Evolutionary conservation across 495 filamentous ascomycete genomes (phyloP).

Genomic region (Penicillium silybi): DNA sequence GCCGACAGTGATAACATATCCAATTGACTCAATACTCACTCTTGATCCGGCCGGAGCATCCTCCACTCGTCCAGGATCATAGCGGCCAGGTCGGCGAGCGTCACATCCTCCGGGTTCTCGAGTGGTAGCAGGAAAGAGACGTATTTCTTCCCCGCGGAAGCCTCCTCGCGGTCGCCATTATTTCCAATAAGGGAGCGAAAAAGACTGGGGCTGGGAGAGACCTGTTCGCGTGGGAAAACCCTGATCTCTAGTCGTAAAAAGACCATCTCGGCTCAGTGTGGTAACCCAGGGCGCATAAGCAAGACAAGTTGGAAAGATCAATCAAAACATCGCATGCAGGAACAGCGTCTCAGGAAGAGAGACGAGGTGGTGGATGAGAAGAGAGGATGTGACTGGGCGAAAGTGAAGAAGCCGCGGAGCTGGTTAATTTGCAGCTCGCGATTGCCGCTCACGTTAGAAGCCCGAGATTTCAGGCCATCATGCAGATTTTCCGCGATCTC

Average conservation of each 20-base stretch:
- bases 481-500: neutral
- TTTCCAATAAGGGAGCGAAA: conserved; percentile 9
- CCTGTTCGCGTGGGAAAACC: conserved; percentile 31
- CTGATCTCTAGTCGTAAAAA: conserved; percentile 35
- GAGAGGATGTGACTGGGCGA: neutral
- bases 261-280: conserved; percentile 21
- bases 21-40: conserved; percentile 20
- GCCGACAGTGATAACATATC: neutral
- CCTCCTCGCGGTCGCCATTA: conserved; percentile 9
- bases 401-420: conserved; percentile 1
- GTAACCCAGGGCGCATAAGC: neutral
- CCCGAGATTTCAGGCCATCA: neutral
- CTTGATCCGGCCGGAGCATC: conserved; percentile 27
- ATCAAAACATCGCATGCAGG: neutral
- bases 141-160: conserved; percentile 11
- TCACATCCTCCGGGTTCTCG: conserved; percentile 27
- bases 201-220: conserved; percentile 2
- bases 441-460: too few relatives aligned
- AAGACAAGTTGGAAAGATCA: neutral
- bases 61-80: conserved; percentile 37
- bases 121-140: conserved; percentile 31
- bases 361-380: neutral
- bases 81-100: conserved; percentile 27
- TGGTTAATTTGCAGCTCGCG: neutral
- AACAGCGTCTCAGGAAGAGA: neutral